phyloP scores from a whole-genome alignment of 1,284 basidiomycete genomes.

The Ganoderma sp. region DNA sequence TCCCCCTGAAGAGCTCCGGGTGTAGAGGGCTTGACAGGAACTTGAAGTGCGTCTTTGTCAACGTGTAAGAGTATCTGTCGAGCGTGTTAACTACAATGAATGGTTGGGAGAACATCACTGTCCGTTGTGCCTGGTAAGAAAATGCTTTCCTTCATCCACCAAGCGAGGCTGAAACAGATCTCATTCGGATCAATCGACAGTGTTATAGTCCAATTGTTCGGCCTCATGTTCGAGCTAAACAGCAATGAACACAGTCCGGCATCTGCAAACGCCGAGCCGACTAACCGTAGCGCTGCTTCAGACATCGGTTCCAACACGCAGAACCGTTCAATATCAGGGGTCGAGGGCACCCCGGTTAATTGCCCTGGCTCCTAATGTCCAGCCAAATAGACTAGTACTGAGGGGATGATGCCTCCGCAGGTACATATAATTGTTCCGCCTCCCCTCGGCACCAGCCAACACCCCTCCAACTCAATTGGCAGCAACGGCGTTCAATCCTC shows the following conservation, averaged over 20 bases:
- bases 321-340: not conserved
- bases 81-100: constrained; percentile 5
- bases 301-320: not conserved
- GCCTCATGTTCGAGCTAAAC: not conserved
- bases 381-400: not conserved
- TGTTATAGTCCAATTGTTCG: not conserved
- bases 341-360: not conserved
- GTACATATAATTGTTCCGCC: not conserved
- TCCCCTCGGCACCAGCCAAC: not conserved
- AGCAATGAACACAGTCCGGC: not conserved
- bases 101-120: not conserved
- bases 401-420: not conserved
- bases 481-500: not conserved
- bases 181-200: not conserved
- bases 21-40: constrained; percentile 1
- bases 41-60: not conserved
- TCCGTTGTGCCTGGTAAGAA: not conserved
- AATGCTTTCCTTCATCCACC: not conserved
- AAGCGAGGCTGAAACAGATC: not conserved
- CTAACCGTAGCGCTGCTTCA: not conserved
- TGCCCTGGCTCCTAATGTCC: not conserved
- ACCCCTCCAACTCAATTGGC: not conserved
- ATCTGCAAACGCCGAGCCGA: not conserved
- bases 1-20: constrained; percentile 39
- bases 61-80: not conserved